Percentiles rank a stretch among this genome's conserved stretches.
phyloP scores from a whole-genome alignment of 1,284 basidiomycete genomes.

The Ceraceosorus guamensis region DNA sequence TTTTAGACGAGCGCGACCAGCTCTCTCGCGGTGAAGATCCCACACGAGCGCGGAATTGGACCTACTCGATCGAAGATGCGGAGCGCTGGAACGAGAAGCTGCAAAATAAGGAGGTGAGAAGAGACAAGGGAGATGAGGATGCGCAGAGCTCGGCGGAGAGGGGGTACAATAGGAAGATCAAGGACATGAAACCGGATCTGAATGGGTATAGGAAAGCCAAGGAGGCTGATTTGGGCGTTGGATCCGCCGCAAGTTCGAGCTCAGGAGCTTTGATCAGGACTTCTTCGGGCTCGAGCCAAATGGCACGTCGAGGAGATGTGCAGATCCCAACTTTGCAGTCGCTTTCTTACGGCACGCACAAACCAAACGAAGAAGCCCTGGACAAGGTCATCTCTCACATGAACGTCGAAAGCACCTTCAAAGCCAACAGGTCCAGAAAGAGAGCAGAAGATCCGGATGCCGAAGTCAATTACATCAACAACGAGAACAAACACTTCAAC shows the following conservation, averaged over 20 bases:
- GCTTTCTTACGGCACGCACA: constrained; percentile 78
- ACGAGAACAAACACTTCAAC: constrained; percentile 94
- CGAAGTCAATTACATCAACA: constrained; percentile 98
- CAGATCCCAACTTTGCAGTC: too few relatives aligned
- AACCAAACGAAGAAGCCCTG: constrained; percentile 86
- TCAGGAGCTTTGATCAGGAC: too few relatives aligned
- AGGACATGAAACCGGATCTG: constrained; percentile 76
- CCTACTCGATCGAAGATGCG: constrained; percentile 88
- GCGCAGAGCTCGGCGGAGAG: constrained; percentile 52
- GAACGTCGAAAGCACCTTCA: constrained; percentile 72
- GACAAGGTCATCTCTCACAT: constrained; percentile 85
- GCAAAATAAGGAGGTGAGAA: constrained; percentile 64
- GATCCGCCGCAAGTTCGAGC: background rate
- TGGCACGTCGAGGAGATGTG: too few relatives aligned
- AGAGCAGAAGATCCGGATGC: constrained; percentile 82
- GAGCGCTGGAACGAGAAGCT: constrained; percentile 86
- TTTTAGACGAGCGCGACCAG: constrained; percentile 78
- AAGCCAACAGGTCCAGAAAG: constrained; percentile 69
- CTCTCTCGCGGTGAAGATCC: constrained; percentile 70
- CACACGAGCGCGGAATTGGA: constrained; percentile 77
- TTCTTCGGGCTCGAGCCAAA: too few relatives aligned
- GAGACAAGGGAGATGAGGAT: constrained; percentile 63
- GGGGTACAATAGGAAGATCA: constrained; percentile 83
- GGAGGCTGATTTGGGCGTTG: constrained; percentile 52
- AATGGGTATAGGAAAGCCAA: constrained; percentile 77